Base-by-base conservation (phyloP, 2,329 filamentous ascomycete genomes). In the Apiospora rasikravindrae region DNA sequence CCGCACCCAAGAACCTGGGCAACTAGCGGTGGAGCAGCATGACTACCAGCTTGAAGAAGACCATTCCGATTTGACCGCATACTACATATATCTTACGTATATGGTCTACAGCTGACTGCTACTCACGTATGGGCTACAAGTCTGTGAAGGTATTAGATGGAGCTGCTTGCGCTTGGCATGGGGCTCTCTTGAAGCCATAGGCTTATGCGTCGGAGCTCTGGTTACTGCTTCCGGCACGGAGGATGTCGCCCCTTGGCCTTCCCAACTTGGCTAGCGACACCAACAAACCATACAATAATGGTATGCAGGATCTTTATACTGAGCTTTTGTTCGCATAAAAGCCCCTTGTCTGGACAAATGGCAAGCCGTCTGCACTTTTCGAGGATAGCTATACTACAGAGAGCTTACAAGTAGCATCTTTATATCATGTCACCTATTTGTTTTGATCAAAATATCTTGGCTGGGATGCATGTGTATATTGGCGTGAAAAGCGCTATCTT, bases 1-100 rank as follows among this genome's bases (percentile, higher is more conserved):
- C 57, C 57, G 29, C 57, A 64, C 57, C 57, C 33, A 64, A n/a
- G 57, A 64, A 22, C 57, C 57, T 14, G 29, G 57, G 57, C 57
- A 64, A 40, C 33, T 40, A 2, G 57, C 8, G 57, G 19, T 40
- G 29, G 29, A 40, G 29, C 2, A 40, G 22, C 22, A 6, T 19
- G 22, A 37, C 19, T 22, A 16, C 4, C 10, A 64, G 11, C n/a
- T 40, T 3, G 10, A 13, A 4, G 22, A 11, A n/a, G 10, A 10
- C 10, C 16, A 33, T 7, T 33, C 4, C 33, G 29, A 64, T 64
- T 6, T 4, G 33, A n/a, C 29, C 33, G 53, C 53, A n/a, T n/a
- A 13, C 22, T 8, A n/a, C 1, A 24, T 2, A 19, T 8, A 11
- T 40, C 11, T 22, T n/a, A 6, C 3, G 29, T 2, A 26, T 14